Percentiles rank a stretch among this genome's conserved stretches.
phyloP scores from a whole-genome alignment of 805 yeast genomes.

The Teunomyces tritomae region DNA sequence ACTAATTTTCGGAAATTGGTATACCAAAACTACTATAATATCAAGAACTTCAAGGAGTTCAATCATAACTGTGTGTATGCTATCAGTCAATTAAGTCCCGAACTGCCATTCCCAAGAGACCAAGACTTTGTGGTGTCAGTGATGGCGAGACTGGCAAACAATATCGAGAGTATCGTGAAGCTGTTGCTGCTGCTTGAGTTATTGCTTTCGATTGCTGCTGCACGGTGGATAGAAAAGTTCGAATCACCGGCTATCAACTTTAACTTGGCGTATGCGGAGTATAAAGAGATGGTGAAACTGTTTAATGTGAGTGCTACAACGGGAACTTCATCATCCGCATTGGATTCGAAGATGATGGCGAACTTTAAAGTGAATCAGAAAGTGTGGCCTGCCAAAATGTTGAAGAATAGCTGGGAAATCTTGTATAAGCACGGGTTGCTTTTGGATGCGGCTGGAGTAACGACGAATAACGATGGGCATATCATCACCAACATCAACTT shows the following conservation, averaged over 20 bases:
- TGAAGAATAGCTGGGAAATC: slow-evolving; percentile 74
- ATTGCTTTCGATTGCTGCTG: slow-evolving; percentile 68
- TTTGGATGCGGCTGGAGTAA: slow-evolving; percentile 43
- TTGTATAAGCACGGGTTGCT: slow-evolving; percentile 56
- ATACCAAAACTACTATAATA: slow-evolving; percentile 50
- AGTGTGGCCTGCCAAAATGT: slow-evolving; percentile 58
- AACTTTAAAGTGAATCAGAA: slow-evolving; percentile 41
- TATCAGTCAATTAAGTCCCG: slow-evolving; percentile 27
- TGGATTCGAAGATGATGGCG: slow-evolving; percentile 34
- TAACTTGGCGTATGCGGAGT: slow-evolving; percentile 76
- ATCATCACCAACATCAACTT: slow-evolving; percentile 24
- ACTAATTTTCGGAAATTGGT: slow-evolving; percentile 14
- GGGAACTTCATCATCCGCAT: slow-evolving; percentile 26
- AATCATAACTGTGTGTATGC: slow-evolving; percentile 42
- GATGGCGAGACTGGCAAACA: slow-evolving; percentile 21
- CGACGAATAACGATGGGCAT: slow-evolving; percentile 40
- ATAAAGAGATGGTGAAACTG: slow-evolving; percentile 49
- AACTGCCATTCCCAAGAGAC: slow-evolving; percentile 25
- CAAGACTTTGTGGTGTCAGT: slow-evolving; percentile 21
- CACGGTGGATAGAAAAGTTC: slow-evolving; percentile 62
- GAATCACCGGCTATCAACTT: slow-evolving; percentile 65
- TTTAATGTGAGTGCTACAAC: slow-evolving; percentile 40
- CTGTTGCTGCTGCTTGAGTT: slow-evolving; percentile 68
- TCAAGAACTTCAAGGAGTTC: slow-evolving; percentile 55
- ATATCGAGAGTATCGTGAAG: slow-evolving; percentile 24